Evolutionary conservation across 306 rosid genomes (phyloP), one percentile per base, ranked within the genome.

Genomic region (Cucurbita maxima): DNA sequence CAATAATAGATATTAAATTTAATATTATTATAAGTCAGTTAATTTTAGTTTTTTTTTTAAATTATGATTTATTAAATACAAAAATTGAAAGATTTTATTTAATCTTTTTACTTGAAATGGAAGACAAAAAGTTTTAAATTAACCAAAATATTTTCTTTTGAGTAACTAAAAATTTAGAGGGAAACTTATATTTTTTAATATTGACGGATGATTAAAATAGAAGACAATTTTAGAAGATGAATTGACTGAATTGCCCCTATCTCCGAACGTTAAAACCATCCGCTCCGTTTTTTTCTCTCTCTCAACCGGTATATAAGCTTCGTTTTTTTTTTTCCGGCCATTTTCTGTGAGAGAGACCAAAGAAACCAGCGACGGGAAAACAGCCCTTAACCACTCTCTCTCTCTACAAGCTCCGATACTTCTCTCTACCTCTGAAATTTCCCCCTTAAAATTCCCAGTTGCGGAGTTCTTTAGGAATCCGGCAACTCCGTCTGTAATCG

Each of bases 201-300:
- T 16, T 18, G 0, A 5, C 19, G 16, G 53, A 64, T 2, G 51
- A 41, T n/a, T 64, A 64, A 64, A 64, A 64, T 41, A 41, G 53
- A 11, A 64, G 10, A 43, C 10, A 60, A 14, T 5, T 57, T 64
- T 10, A n/a, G n/a, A 3, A 18, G 8, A 5, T 2, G 34, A 64
- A 9, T 41, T 10, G 52, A 64, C 71, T 10, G 37, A 64, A 64
- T 10, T 64, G 5, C 52, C 71, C 71, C 53, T 11, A 43, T 2
- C 53, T 44, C 86, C 87, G 96, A 89, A 87, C 92, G 96, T 87
- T 87, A 85, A 89, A 82, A 87, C 87, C 45, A 41, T 64, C 53
- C n/a, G 37, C 58, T 55, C 72, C 44, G 76, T 75, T 79, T 79
- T 40, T 9, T 8, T 19, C 11, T 43, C 55, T 71, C 18, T 15